Conservation (phyloP, 2,329 filamentous ascomycete species). For the Trematosphaeria pertusa region DNA sequence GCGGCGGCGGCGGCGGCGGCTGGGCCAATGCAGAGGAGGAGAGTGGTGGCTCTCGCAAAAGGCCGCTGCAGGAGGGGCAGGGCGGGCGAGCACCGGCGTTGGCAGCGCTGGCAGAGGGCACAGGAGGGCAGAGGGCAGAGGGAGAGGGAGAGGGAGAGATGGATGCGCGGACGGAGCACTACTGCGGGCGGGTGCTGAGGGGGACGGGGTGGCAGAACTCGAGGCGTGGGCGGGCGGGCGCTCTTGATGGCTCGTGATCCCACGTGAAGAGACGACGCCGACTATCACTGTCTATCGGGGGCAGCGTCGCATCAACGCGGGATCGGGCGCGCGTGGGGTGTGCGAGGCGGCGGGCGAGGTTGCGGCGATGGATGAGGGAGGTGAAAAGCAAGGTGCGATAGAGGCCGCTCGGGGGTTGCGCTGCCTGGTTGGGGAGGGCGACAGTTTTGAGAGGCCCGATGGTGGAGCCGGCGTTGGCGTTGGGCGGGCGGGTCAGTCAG, state of each 20-base stretch:
- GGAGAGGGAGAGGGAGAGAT: too few species aligned
- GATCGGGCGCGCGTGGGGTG: constrained; percentile 23
- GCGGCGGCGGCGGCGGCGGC: not conserved
- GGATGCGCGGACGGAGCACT: not conserved
- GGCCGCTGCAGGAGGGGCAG: not conserved
- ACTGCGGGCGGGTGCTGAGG: not conserved
- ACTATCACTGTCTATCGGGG: constrained; percentile 22
- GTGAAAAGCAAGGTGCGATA: constrained; percentile 32
- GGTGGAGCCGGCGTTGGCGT: constrained; percentile 19
- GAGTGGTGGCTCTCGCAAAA: too few species aligned
- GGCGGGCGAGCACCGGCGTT: not conserved
- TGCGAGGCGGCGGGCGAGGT: constrained; percentile 9
- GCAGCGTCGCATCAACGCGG: constrained; percentile 30
- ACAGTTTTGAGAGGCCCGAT: not conserved
- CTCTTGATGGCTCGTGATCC: constrained; percentile 31
- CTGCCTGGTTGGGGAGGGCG: too few species aligned
- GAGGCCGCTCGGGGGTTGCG: too few species aligned
- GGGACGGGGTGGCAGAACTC: too few species aligned
- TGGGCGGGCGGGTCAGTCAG: constrained; percentile 10
- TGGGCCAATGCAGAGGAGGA: not conserved
- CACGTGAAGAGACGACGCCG: constrained; percentile 32
- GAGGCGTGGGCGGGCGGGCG: constrained; percentile 5
- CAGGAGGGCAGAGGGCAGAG: not conserved
- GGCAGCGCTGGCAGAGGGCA: not conserved
- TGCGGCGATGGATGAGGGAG: constrained; percentile 21